Percentiles rank a stretch among this genome's conserved stretches.
Evolutionary conservation across 2,329 filamentous ascomycete species (phyloP).

Genomic region (Aspergillus sp.): DNA sequence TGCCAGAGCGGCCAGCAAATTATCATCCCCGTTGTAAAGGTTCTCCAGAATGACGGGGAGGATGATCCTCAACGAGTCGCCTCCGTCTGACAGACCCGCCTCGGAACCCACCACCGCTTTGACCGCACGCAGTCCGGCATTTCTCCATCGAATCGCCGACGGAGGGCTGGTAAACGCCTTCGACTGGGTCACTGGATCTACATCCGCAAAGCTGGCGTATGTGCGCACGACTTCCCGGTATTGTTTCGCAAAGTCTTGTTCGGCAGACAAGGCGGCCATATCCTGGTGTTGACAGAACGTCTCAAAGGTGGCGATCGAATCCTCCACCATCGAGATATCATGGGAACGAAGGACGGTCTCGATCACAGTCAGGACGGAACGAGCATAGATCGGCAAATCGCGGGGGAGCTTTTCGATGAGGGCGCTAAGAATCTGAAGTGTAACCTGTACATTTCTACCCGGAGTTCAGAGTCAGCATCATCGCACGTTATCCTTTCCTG

Average conservation of each 20-base stretch:
- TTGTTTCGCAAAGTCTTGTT: conserved; percentile 76
- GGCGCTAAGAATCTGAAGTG: conserved; percentile 84
- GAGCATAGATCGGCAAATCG: conserved; percentile 84
- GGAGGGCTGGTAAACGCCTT: conserved; percentile 65
- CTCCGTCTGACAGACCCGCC: conserved; percentile 71
- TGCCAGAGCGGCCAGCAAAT: conserved; percentile 66
- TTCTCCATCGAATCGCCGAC: conserved; percentile 74
- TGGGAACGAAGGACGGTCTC: conserved; percentile 77
- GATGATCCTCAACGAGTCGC: conserved; percentile 72
- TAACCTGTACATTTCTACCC: conserved; percentile 83
- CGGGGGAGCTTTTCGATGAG: conserved; percentile 90
- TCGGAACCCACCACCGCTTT: conserved; percentile 79
- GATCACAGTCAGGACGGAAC: conserved; percentile 79
- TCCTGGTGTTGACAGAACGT: conserved; percentile 89
- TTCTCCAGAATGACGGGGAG: conserved; percentile 86
- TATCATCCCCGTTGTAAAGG: conserved; percentile 63
- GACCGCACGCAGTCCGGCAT: conserved; percentile 71
- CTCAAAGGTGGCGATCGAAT: conserved; percentile 80
- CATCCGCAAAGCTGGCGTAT: conserved; percentile 78
- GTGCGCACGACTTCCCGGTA: conserved; percentile 78
- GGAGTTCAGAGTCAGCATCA: not conserved
- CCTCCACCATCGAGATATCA: conserved; percentile 90
- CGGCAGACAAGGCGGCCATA: conserved; percentile 76
- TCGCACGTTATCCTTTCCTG: not conserved
- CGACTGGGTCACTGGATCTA: conserved; percentile 43